These are phyloP conservation scores for Boletellus deceptivus DNA, from an alignment of 1,284 basidiomycete species.

Conservation along the genomic window DNA sequence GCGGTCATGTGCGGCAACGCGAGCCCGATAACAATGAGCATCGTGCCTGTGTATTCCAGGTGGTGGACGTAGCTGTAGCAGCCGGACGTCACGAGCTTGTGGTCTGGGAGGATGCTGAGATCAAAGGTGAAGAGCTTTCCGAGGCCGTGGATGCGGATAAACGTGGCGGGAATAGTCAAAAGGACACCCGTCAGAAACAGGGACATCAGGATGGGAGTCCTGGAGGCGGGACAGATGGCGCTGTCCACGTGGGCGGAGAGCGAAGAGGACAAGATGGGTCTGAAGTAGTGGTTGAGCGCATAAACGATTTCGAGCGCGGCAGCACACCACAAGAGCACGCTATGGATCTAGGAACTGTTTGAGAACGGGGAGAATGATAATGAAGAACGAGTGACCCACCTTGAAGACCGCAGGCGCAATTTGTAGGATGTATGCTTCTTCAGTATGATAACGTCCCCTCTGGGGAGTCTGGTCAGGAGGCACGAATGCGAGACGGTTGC, in stretches of 20 bases:
- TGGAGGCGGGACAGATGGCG: conserved; percentile 35
- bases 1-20: conserved; percentile 50
- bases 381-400: conserved; percentile 28
- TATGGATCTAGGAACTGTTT: conserved; percentile 43
- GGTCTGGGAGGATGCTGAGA: conserved; percentile 54
- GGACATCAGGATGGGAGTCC: conserved; percentile 39
- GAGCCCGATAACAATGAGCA: conserved; percentile 51
- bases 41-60: conserved; percentile 51
- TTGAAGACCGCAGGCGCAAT: conserved; percentile 60
- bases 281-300: conserved; percentile 37
- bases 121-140: conserved; percentile 64
- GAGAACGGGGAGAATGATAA: not conserved
- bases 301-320: conserved; percentile 49
- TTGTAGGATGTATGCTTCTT: conserved; percentile 51
- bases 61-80: conserved; percentile 56
- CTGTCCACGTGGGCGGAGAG: conserved; percentile 26
- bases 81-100: conserved; percentile 53
- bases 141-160: conserved; percentile 40
- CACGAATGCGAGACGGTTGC: conserved; percentile 54
- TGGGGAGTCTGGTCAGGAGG: conserved; percentile 56
- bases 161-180: conserved; percentile 45
- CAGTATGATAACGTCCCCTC: conserved; percentile 54
- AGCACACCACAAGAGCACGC: conserved; percentile 49
- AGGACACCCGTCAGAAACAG: conserved; percentile 50
- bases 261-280: conserved; percentile 30